These are phyloP conservation scores for Chlorella sp. DNA, from an alignment of 139 green algal genomes.

Conservation along the genomic window DNA sequence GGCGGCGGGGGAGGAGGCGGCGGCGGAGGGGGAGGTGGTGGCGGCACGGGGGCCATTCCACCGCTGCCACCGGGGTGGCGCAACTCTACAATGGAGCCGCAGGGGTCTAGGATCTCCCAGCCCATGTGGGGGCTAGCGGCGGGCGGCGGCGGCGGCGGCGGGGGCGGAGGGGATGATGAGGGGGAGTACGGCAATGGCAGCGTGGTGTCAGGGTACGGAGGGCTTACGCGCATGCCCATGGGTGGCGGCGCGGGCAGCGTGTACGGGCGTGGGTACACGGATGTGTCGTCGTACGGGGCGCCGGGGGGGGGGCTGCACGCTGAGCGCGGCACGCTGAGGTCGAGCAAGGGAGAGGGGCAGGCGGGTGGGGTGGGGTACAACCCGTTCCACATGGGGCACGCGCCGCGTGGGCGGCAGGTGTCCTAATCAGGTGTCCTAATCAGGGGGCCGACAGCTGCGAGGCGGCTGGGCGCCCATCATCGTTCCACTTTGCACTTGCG, in stretches of 20 bases:
- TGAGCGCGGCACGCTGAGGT: neutral
- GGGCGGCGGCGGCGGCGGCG: too few species aligned
- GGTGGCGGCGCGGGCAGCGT: neutral
- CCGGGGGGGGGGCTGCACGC: too few species aligned
- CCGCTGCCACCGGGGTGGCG: conserved; percentile 21
- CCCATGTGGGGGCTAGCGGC: neutral
- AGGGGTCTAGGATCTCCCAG: neutral
- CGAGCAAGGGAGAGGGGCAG: neutral
- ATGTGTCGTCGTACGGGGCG: neutral
- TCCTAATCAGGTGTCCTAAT: too few species aligned
- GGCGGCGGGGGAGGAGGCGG: neutral
- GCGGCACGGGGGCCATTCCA: conserved; percentile 10
- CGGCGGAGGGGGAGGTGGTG: neutral
- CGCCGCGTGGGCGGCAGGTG: neutral
- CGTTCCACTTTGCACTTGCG: too few species aligned
- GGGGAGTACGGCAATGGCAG: neutral
- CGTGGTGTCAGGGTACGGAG: neutral
- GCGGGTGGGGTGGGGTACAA: neutral
- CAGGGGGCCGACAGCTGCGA: too few species aligned
- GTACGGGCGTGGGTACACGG: neutral
- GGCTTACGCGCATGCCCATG: neutral
- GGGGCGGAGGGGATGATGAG: neutral
- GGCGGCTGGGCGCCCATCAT: too few species aligned
- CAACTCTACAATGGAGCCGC: neutral
- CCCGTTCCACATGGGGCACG: neutral